Conservation (phyloP, 805 yeast genomes). For the Maudiozyma bulderi region DNA sequence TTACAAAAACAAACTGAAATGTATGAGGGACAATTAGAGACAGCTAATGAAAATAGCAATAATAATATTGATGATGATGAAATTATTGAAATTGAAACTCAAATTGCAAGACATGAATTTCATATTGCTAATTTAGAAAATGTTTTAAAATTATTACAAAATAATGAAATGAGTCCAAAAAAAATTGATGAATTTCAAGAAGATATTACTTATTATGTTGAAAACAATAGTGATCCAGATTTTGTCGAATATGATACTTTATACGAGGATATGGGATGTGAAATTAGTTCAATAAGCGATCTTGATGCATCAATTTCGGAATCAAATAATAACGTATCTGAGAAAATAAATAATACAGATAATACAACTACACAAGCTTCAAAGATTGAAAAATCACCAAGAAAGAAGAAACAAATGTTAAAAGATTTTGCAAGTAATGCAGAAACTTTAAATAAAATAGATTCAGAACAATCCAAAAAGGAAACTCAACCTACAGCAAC, state of each 20-base stretch:
- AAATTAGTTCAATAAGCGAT: conserved; percentile 10
- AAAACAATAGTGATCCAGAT: conserved; percentile 85
- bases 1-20: conserved; percentile 72
- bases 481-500: neutral
- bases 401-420: conserved; percentile 12
- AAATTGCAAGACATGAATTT: conserved; percentile 63
- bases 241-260: conserved; percentile 89
- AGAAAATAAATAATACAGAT: neutral
- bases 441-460: neutral
- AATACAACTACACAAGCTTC: neutral
- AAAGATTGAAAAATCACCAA: neutral
- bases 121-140: conserved; percentile 73
- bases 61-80: neutral
- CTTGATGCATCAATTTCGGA: too few relatives aligned
- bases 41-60: conserved; percentile 47
- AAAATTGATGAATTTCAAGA: conserved; percentile 69
- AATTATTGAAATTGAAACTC: conserved; percentile 7
- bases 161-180: conserved; percentile 71
- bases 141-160: conserved; percentile 66
- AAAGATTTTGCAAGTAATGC: conserved; percentile 10
- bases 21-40: conserved; percentile 60
- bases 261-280: conserved; percentile 70
- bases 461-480: neutral
- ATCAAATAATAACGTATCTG: conserved; percentile 28
- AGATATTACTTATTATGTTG: conserved; percentile 87